Conservation (phyloP, 2,329 filamentous ascomycete species). For the Botryotinia calthae region DNA sequence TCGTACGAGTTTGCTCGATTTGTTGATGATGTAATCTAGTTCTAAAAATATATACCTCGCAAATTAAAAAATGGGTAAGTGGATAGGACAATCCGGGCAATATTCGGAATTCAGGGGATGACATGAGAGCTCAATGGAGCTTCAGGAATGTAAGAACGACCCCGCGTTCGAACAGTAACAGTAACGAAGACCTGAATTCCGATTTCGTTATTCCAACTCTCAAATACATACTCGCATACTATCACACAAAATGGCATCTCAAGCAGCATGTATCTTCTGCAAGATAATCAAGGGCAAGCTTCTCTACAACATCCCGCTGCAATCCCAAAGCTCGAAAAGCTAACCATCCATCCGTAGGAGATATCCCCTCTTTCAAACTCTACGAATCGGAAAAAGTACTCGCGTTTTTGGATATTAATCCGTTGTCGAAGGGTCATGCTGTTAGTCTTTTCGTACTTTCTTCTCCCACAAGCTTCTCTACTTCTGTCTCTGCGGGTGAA, state of each 20-base stretch:
- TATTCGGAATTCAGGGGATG: neutral
- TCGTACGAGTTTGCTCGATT: neutral
- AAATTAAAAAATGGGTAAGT: rapidly evolving
- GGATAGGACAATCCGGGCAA: neutral
- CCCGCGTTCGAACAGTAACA: slow-evolving; percentile 6
- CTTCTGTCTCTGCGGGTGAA: neutral
- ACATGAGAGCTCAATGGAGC: neutral
- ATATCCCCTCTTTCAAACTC: slow-evolving; percentile 95
- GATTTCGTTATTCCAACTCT: neutral
- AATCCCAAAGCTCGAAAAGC: neutral
- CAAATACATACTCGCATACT: neutral
- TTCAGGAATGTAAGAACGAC: slow-evolving; percentile 9
- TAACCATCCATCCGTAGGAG: slow-evolving; percentile 56
- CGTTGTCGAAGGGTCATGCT: slow-evolving; percentile 82
- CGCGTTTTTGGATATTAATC: slow-evolving; percentile 95
- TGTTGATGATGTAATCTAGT: neutral
- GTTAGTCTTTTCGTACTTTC: slow-evolving; percentile 52
- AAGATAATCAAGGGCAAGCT: slow-evolving; percentile 86
- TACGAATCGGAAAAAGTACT: slow-evolving; percentile 91
- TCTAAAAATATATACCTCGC: rapidly evolving
- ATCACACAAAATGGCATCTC: neutral
- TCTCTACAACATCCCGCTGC: slow-evolving; percentile 23
- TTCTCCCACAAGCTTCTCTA: neutral
- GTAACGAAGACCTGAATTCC: neutral
- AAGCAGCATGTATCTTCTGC: slow-evolving; percentile 86